Evolutionary conservation across 2,329 filamentous ascomycete species (phyloP).

Genomic region (Epichloe coenophiala): DNA sequence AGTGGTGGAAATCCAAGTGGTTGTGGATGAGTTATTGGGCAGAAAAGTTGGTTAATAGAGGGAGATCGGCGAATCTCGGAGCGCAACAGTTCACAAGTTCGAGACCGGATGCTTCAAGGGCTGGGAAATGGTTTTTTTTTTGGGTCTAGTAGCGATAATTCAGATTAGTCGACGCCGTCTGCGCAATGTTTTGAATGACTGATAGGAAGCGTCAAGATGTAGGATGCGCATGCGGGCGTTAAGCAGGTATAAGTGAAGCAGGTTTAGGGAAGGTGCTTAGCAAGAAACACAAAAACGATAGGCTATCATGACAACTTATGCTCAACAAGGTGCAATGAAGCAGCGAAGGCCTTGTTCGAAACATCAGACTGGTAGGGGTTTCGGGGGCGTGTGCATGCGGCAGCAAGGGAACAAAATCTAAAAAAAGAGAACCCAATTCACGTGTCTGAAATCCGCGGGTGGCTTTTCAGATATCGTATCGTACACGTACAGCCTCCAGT

Average conservation of each 20-base stretch:
- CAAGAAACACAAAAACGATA: too few species aligned
- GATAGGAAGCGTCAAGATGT: not conserved
- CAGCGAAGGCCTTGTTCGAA: not conserved
- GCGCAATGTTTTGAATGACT: not conserved
- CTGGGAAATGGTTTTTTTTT: not conserved
- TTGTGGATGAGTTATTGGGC: not conserved
- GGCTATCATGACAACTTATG: too few species aligned
- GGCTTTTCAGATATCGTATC: not conserved
- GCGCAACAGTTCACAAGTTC: not conserved
- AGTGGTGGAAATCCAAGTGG: slow-evolving; percentile 6
- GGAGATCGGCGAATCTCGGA: not conserved
- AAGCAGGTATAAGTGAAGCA: not conserved
- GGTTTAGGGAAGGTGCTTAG: not conserved
- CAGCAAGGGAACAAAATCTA: not conserved
- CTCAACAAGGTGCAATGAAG: not conserved
- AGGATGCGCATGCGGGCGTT: not conserved
- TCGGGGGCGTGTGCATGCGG: not conserved
- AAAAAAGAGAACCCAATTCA: not conserved
- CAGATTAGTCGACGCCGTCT: not conserved
- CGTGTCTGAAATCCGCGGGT: not conserved
- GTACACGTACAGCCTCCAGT: not conserved
- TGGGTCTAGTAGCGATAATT: not conserved
- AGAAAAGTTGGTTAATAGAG: not conserved
- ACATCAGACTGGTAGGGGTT: not conserved
- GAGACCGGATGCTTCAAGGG: not conserved